phyloP scores from a whole-genome alignment of 2,329 filamentous ascomycete genomes.

The Myriosclerotinia curreyana region DNA sequence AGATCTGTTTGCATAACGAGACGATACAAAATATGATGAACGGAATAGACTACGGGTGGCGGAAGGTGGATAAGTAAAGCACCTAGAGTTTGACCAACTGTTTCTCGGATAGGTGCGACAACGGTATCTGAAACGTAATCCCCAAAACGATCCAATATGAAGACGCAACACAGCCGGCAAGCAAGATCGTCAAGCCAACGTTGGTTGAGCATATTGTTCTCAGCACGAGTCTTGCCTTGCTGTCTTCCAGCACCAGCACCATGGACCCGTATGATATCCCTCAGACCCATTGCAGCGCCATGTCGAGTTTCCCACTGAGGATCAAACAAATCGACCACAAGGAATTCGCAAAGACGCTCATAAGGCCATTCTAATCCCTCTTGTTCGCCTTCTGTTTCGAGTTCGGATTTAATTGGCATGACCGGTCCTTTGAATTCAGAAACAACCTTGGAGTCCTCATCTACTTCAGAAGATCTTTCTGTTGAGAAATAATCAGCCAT shows the following conservation, averaged over 20 bases:
- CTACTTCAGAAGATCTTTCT: slow-evolving; percentile 71
- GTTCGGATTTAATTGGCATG: slow-evolving; percentile 78
- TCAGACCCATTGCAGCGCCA: slow-evolving; percentile 89
- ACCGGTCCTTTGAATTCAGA: slow-evolving; percentile 90
- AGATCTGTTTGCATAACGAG: slow-evolving; percentile 91
- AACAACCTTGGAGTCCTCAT: slow-evolving; percentile 89
- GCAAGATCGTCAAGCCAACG: slow-evolving; percentile 91
- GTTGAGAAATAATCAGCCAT: slow-evolving; percentile 85
- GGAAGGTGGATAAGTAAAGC: slow-evolving; percentile 84
- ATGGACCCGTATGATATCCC: slow-evolving; percentile 89
- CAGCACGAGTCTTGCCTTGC: slow-evolving; percentile 62
- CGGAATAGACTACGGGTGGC: slow-evolving; percentile 72
- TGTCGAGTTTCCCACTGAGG: slow-evolving; percentile 92
- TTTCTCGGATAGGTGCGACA: slow-evolving; percentile 92
- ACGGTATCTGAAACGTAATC: slow-evolving; percentile 98
- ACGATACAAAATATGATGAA: slow-evolving; percentile 79
- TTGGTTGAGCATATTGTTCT: slow-evolving; percentile 79
- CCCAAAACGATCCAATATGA: slow-evolving; percentile 96
- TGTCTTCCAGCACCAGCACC: slow-evolving; percentile 81
- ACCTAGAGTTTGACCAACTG: slow-evolving; percentile 88
- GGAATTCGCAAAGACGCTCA: slow-evolving; percentile 87
- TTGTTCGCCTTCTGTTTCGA: slow-evolving; percentile 73
- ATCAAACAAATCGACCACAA: slow-evolving; percentile 92
- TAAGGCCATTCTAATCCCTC: slow-evolving; percentile 90
- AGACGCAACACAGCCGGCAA: slow-evolving; percentile 90